These are phyloP conservation scores for Penicillium taxi DNA, from an alignment of 495 filamentous ascomycete genomes.

Conservation along the genomic window DNA sequence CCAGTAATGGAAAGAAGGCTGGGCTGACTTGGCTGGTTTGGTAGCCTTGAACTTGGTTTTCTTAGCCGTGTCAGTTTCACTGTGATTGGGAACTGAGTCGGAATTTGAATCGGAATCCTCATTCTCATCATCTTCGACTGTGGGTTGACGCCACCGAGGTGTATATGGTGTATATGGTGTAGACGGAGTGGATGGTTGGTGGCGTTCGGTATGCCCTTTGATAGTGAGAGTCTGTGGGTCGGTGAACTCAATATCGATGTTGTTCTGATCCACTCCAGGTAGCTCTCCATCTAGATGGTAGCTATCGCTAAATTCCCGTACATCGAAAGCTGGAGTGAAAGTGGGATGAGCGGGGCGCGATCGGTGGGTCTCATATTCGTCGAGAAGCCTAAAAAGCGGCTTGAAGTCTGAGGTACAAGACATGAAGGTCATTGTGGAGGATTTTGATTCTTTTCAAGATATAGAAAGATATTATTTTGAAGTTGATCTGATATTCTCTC, in stretches of 20 bases:
- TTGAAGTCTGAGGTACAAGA: slow-evolving; percentile 49
- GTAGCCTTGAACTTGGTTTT: too few relatives aligned
- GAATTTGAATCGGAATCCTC: slow-evolving; percentile 16
- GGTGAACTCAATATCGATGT: slow-evolving; percentile 77
- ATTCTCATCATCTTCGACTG: slow-evolving; percentile 57
- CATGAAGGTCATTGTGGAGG: slow-evolving; percentile 63
- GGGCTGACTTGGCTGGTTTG: slow-evolving; percentile 16
- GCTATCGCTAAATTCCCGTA: slow-evolving; percentile 54
- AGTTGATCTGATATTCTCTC: not conserved
- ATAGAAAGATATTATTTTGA: too few relatives aligned
- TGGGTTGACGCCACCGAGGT: slow-evolving; percentile 37
- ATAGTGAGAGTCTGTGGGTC: slow-evolving; percentile 70
- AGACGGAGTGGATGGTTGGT: slow-evolving; percentile 39
- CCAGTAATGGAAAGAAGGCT: slow-evolving; percentile 60
- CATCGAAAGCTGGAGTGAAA: slow-evolving; percentile 74
- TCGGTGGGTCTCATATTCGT: slow-evolving; percentile 59
- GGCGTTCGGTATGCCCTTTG: slow-evolving; percentile 57
- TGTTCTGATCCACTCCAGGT: slow-evolving; percentile 69
- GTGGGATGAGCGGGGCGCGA: slow-evolving; percentile 13
- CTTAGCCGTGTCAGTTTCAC: slow-evolving; percentile 4
- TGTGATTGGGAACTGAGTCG: slow-evolving; percentile 6
- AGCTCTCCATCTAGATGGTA: slow-evolving; percentile 88
- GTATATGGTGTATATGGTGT: slow-evolving; percentile 9
- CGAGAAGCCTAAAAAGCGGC: slow-evolving; percentile 67
- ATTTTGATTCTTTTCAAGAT: too few relatives aligned